Percentiles rank a stretch among this genome's conserved stretches.
These are phyloP conservation scores for Mortierella sp. DNA, from an alignment of 371 early-diverging fungal genomes.

Conservation along the genomic window DNA sequence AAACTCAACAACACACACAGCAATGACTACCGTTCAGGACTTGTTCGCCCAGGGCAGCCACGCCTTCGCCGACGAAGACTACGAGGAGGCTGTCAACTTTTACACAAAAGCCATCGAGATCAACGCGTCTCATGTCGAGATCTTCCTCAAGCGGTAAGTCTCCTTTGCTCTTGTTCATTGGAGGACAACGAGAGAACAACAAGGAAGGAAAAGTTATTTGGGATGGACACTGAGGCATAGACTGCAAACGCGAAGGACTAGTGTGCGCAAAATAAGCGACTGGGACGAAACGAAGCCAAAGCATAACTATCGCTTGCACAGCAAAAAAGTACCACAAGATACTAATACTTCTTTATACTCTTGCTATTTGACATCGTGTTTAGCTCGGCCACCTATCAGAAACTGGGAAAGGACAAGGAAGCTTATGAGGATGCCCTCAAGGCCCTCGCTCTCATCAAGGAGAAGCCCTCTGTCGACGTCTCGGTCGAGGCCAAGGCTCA, in stretches of 20 bases:
- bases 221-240: background rate
- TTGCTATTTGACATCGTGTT: background rate
- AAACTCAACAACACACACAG: background rate
- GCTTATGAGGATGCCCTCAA: slow-evolving; percentile 76
- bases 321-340: background rate
- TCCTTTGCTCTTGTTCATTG: background rate
- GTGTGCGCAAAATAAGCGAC: background rate
- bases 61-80: slow-evolving; percentile 74
- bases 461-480: slow-evolving; percentile 62
- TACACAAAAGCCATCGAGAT: slow-evolving; percentile 67
- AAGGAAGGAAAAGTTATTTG: too few relatives aligned
- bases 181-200: background rate
- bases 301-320: background rate
- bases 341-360: background rate
- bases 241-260: background rate
- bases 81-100: slow-evolving; percentile 65
- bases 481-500: slow-evolving; percentile 76
- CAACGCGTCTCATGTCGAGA: slow-evolving; percentile 68
- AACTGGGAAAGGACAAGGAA: slow-evolving; percentile 67
- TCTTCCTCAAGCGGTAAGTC: slow-evolving; percentile 70
- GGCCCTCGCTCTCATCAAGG: slow-evolving; percentile 67
- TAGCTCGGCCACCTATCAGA: slow-evolving; percentile 75
- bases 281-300: background rate
- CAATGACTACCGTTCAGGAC: slow-evolving; percentile 54
- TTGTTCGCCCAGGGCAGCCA: slow-evolving; percentile 68